Evolutionary conservation across 495 filamentous ascomycete genomes (phyloP), one percentile per base, ranked within the genome.

Genomic region (Ramalina peruviana): DNA sequence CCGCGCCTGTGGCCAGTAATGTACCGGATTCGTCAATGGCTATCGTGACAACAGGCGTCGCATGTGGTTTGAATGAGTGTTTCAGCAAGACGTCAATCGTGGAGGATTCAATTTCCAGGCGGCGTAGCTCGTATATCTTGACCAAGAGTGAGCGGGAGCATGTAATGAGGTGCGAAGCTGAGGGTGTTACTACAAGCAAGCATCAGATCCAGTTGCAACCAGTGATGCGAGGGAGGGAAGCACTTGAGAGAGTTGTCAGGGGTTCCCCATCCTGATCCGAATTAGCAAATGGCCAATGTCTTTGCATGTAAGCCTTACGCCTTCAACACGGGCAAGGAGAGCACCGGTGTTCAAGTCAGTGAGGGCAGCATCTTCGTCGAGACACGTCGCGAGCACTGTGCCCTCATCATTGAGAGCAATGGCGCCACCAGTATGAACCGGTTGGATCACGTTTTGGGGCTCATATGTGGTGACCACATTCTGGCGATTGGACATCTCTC

Each of bases 61-160:
- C 73, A 61, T 96, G 93, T n/a, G 92, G 87, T 64, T 94, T 94
- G 38, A 94, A 61, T 6, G 85, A 88, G 54, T 86, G 80, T 40
- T 83, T 62, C 26, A 94, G 77, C 47, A 80, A 73, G 9, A 81
- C 64, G 42, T 81, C 76, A 44, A 94, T 71, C 6, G 58, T 63
- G 38, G 62, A 60, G 52, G 70, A 71, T 46, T 61, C 61, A 27
- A 71, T 71, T 50, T 74, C 72, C 30, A 75, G 76, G 17, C 70
- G 67, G 13, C 75, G 69, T 21, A 99, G 73, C 30, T 80, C 63
- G 69, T 88, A 96, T 53, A 94, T 87, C 53, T 84, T 83, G 88
- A 96, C 92, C 16, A 86, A 88, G 56, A 96, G 72, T 3, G 89
- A 96, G 37, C 92, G 81, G 4, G 92, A 97, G 69, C 90, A 96